phyloP scores from a whole-genome alignment of 495 filamentous ascomycete species.

The Durotheca rogersii region DNA sequence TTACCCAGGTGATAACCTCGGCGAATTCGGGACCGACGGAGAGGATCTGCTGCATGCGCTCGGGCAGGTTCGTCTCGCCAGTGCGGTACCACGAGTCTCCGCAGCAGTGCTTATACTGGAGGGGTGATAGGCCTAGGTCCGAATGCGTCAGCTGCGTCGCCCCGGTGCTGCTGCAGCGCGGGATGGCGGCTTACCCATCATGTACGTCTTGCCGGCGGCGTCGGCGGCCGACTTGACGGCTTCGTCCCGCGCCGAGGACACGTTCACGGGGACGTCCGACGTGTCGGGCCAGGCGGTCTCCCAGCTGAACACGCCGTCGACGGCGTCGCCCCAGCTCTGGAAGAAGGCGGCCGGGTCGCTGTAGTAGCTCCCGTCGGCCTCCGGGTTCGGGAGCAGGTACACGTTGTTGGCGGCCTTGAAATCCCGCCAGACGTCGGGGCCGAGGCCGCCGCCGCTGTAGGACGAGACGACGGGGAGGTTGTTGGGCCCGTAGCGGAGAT shows the following conservation, averaged over 20 bases:
- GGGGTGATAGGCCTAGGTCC: constrained; percentile 21
- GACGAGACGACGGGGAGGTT: constrained; percentile 35
- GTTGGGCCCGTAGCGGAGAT: constrained; percentile 30
- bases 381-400: constrained; percentile 38
- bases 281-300: constrained; percentile 38
- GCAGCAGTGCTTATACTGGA: constrained; percentile 48
- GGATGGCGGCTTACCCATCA: constrained; percentile 43
- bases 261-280: constrained; percentile 23
- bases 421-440: constrained; percentile 26
- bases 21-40: constrained; percentile 33
- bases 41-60: constrained; percentile 38
- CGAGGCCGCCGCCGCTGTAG: constrained; percentile 31
- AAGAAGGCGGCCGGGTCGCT: constrained; percentile 24
- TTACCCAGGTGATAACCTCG: constrained; percentile 40
- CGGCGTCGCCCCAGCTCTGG: constrained; percentile 24
- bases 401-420: constrained; percentile 33
- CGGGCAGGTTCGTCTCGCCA: constrained; percentile 44
- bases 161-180: too few species aligned
- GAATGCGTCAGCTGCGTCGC: constrained; percentile 1
- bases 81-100: constrained; percentile 43
- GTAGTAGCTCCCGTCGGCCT: constrained; percentile 30
- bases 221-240: constrained; percentile 29
- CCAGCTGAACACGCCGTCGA: constrained; percentile 43
- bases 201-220: constrained; percentile 36
- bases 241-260: constrained; percentile 25